Percentiles rank a stretch among this genome's conserved stretches.
These are phyloP conservation scores for Boletus rubropictus DNA, from an alignment of 768 basidiomycete species.

Conservation along the genomic window DNA sequence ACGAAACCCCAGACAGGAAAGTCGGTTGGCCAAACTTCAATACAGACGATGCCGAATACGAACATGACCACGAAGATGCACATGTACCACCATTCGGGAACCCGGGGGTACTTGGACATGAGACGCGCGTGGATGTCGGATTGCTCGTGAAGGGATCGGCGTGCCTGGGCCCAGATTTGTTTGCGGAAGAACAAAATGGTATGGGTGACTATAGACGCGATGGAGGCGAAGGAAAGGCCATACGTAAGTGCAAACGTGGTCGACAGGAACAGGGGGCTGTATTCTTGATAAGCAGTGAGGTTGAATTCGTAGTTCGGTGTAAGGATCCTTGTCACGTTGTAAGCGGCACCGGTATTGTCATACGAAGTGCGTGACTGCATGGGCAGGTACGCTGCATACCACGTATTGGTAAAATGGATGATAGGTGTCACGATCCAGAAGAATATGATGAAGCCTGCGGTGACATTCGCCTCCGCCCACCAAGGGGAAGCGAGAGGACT, in stretches of 20 bases:
- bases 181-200: constrained; percentile 51
- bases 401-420: constrained; percentile 33
- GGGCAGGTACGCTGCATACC: constrained; percentile 35
- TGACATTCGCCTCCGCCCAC: constrained; percentile 39
- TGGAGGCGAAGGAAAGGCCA: constrained; percentile 39
- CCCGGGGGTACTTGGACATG: constrained; percentile 52
- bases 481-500: constrained; percentile 32
- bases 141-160: constrained; percentile 46
- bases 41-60: constrained; percentile 53
- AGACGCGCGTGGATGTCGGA: constrained; percentile 57
- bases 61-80: constrained; percentile 44
- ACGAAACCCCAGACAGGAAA: constrained; percentile 42
- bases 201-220: constrained; percentile 38
- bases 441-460: constrained; percentile 33
- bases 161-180: constrained; percentile 49
- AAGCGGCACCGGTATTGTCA: constrained; percentile 38
- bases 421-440: constrained; percentile 30
- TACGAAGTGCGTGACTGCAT: constrained; percentile 39
- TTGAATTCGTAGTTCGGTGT: constrained; percentile 30
- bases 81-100: constrained; percentile 60
- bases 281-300: constrained; percentile 30
- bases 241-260: constrained; percentile 55
- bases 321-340: constrained; percentile 38
- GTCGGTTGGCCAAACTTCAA: constrained; percentile 59
- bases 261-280: constrained; percentile 38